Base-by-base conservation (phyloP, 306 rosid genomes). In the Hippophae tibetana region DNA sequence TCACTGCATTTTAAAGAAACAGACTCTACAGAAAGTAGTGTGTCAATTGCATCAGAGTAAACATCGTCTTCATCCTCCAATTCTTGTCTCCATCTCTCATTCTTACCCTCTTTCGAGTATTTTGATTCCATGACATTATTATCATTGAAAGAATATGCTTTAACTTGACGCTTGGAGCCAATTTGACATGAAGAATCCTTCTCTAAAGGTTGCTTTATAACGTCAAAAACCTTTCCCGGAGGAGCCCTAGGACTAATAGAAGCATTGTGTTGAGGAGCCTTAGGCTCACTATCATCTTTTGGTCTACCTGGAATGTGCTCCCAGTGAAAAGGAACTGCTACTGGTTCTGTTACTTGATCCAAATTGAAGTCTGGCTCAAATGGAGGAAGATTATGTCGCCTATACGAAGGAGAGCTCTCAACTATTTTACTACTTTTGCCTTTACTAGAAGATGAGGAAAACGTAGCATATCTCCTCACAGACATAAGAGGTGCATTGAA, bases 311-410 rank as follows among this genome's bases (percentile, higher is more conserved):
- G 97, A 64, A 86, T 80, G 26, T 78, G 81, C 73, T 92, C 99
- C 99, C 99, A 92, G n/a, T 78, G 58, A 69, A 92, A 88, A 62
- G 99, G 97, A 52, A 88, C 93, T 13, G 95, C 83, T 43, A 80
- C 86, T 47, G 90, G 93, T 76, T 88, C 83, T 6, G 90, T 86
- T 27, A 80, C 82, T 61, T 85, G 88, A 62, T 80, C 84, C 60
- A 69, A 52, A 43, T 52, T 43, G 56, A 51, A 74, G 23, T 84
- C 81, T 52, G 93, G 70, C 61, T 68, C 76, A 60, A 60, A 52
- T 59, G 59, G 14, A 18, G 81, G 74, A 67, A 75, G 81, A 57
- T 64, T 72, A 57, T 75, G 70, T 31, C 78, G 73, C 58, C 75
- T 63, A 57, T 42, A 50, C 14, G 68, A 58, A 13, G 42, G 59